These are phyloP conservation scores for Edaphochlamys debaryana DNA, from an alignment of 139 green algal species.

Conservation along the genomic window DNA sequence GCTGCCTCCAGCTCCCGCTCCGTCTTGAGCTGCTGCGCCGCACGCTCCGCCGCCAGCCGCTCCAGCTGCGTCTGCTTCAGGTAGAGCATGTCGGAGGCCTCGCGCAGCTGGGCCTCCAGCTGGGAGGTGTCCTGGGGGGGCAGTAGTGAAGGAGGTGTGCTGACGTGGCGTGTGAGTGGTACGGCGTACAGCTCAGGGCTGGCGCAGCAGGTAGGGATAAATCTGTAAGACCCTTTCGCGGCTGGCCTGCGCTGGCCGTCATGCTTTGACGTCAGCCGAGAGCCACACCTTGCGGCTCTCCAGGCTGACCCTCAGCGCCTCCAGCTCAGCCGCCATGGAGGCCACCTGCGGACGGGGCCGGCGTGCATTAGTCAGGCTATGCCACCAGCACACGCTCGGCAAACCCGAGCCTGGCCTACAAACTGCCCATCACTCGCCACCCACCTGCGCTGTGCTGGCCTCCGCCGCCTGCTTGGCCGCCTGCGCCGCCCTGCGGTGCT, in stretches of 20 bases:
- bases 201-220: too few relatives aligned
- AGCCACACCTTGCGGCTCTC: constrained; percentile 24
- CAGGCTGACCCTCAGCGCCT: constrained; percentile 4
- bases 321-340: constrained; percentile 46
- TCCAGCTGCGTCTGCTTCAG: constrained; percentile 83
- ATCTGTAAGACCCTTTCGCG: too few relatives aligned
- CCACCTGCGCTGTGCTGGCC: constrained; percentile 44
- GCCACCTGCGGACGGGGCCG: too few relatives aligned
- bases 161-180: neutral
- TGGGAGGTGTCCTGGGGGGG: constrained; percentile 46
- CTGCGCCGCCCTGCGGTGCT: constrained; percentile 20
- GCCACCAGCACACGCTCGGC: too few relatives aligned
- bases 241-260: too few relatives aligned
- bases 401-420: too few relatives aligned
- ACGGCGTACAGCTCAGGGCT: too few relatives aligned
- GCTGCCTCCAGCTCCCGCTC: constrained; percentile 71
- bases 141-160: neutral
- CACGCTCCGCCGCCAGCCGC: constrained; percentile 67
- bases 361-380: too few relatives aligned
- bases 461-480: constrained; percentile 26
- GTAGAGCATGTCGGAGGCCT: constrained; percentile 75
- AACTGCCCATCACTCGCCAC: too few relatives aligned
- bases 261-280: too few relatives aligned
- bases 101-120: constrained; percentile 71
- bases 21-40: constrained; percentile 71